Base-by-base conservation (phyloP, 345 rosid genomes). In the Lumnitzera littorea region DNA sequence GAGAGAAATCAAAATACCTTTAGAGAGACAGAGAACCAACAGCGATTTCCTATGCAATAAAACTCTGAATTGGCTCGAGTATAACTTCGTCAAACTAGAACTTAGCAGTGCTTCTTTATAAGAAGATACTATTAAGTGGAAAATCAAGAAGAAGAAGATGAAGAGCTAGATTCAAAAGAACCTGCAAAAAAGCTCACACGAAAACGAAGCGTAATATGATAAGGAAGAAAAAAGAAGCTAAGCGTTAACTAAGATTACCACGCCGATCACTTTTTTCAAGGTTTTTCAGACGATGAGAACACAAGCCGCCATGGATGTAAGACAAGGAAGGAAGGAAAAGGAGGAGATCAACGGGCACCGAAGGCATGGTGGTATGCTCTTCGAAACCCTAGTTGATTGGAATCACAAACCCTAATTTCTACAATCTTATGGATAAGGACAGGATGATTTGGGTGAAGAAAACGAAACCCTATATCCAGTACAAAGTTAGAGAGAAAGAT, bases 251-350 rank as follows among this genome's bases (percentile, higher is more conserved):
- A 76, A 91, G 97, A 77, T 86, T 86, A 86, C 92, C 95, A 79
- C 96, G 99, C 76, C 96, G 82, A 84, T 91, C 91, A 66, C 95
- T 54, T 72, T 94, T 94, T 67, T 87, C 79, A 60, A 94, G 90
- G 72, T 74, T 86, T 78, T 91, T 95, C 66, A 86, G 63, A 76
- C 97, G 96, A 78, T 88, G 82, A 2, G 87, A 86, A 64, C 73
- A 73, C 62, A 76, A 81, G 62, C 88, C 90, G 54, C 80, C 74
- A 64, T 80, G 80, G 67, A 74, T 80, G 48, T 71, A 81, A 16
- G 76, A 77, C 76, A 86, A 57, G 64, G 84, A 82, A 59, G 96
- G 87, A 60, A 72, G 60, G 74, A 67, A 72, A 15, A 76, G 57
- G 43, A 75, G 75, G 8, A 65, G 62, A 58, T 73, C 69, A 12